Evolutionary conservation across 306 rosid species (phyloP).

Genomic region (Morella rubra): DNA sequence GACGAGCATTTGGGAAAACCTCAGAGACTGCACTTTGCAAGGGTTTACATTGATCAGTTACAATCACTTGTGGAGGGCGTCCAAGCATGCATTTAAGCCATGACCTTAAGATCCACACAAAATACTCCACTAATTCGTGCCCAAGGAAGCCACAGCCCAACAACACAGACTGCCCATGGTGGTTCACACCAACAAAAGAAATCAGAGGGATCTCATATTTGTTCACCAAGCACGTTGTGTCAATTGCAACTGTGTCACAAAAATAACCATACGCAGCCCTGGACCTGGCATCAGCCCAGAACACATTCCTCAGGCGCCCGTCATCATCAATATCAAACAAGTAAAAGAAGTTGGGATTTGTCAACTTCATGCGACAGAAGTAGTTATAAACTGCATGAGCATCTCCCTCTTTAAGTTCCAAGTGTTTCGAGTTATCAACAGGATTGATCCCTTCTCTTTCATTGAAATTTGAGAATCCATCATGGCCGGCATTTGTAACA

Average conservation of each 20-base stretch:
- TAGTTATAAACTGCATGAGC: constrained; percentile 66
- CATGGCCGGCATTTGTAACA: constrained; percentile 40
- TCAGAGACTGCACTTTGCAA: constrained; percentile 60
- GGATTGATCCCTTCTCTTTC: constrained; percentile 43
- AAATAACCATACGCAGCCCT: constrained; percentile 60
- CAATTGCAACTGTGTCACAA: constrained; percentile 55
- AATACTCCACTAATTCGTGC: constrained; percentile 58
- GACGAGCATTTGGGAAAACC: constrained; percentile 64
- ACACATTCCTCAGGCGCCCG: constrained; percentile 65
- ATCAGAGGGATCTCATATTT: constrained; percentile 71
- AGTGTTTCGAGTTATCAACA: constrained; percentile 49
- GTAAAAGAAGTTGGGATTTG: constrained; percentile 66
- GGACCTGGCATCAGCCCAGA: constrained; percentile 81
- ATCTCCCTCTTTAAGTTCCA: constrained; percentile 81
- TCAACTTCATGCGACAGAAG: constrained; percentile 76
- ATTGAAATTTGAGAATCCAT: constrained; percentile 38
- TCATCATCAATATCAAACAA: constrained; percentile 64
- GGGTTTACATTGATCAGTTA: constrained; percentile 63
- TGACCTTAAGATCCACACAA: constrained; percentile 62
- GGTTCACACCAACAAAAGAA: constrained; percentile 63
- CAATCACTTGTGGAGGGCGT: constrained; percentile 49
- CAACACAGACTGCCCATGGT: constrained; percentile 67
- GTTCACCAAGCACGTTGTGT: constrained; percentile 72
- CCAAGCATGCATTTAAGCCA: constrained; percentile 77
- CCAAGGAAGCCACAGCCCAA: constrained; percentile 81